Conservation (phyloP, 208 protist genomes). For the Wallacemonas collosoma region DNA sequence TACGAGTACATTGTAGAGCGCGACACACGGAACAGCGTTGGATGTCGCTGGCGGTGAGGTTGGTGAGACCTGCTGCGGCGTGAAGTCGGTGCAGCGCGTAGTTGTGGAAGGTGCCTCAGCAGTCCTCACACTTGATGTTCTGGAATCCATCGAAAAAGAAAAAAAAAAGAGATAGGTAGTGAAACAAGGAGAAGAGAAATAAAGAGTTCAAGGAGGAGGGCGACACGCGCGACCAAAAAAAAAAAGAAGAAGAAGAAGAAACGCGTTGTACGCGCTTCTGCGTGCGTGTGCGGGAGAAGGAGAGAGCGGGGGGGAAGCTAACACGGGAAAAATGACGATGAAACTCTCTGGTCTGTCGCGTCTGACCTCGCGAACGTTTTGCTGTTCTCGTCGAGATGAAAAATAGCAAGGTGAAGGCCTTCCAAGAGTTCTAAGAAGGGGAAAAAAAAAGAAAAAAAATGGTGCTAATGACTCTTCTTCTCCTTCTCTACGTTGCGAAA, state of each 20-base stretch:
- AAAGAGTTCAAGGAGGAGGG: background rate
- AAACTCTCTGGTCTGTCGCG: too few species aligned
- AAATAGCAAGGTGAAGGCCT: too few species aligned
- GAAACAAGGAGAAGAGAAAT: slow-evolving; percentile 19
- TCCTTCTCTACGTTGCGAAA: background rate
- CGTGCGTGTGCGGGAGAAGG: too few species aligned
- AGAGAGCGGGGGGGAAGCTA: too few species aligned
- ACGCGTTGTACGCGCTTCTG: too few species aligned
- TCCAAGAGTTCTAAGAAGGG: background rate
- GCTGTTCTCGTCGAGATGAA: too few species aligned
- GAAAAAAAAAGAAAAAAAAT: slow-evolving; percentile 17
- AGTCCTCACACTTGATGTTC: background rate
- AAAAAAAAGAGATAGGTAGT: slow-evolving; percentile 17
- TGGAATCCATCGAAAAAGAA: slow-evolving; percentile 4
- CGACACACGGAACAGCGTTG: background rate
- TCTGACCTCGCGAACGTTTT: too few species aligned
- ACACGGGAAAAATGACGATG: too few species aligned
- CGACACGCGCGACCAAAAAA: too few species aligned
- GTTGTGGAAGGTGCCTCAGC: background rate
- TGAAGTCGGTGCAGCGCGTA: background rate
- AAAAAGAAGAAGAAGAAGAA: too few species aligned
- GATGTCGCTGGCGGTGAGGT: background rate
- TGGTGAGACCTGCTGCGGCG: background rate
- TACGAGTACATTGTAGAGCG: background rate
- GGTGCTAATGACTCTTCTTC: background rate